These are phyloP conservation scores for Rhizopus stolonifer DNA, from an alignment of 371 early-diverging fungal genomes.

Conservation along the genomic window DNA sequence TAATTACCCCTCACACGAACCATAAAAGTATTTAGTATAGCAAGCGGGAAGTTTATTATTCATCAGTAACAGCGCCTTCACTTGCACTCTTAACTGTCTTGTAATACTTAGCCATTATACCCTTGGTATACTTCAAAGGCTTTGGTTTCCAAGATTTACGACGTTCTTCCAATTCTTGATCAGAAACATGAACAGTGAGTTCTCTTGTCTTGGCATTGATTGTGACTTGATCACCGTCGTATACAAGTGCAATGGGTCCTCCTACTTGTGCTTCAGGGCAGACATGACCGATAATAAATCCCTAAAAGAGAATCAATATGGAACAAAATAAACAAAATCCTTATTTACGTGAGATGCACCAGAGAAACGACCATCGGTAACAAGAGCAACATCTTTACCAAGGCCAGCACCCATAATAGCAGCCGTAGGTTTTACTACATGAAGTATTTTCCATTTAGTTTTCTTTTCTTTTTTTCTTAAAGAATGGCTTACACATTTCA, in stretches of 20 bases:
- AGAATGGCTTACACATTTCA: slow-evolving; percentile 81
- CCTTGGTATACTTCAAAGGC: slow-evolving; percentile 83
- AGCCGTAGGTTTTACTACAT: slow-evolving; percentile 85
- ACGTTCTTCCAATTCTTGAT: slow-evolving; percentile 75
- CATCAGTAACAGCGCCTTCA: slow-evolving; percentile 87
- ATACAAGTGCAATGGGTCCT: slow-evolving; percentile 90
- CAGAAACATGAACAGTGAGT: slow-evolving; percentile 74
- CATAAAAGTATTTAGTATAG: no score
- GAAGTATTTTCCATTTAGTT: not conserved
- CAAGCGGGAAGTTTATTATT: no score
- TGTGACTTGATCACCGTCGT: slow-evolving; percentile 82
- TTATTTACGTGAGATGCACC: slow-evolving; percentile 89
- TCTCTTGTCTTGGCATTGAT: slow-evolving; percentile 82
- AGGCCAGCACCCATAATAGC: slow-evolving; percentile 98
- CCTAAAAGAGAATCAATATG: slow-evolving; percentile 35
- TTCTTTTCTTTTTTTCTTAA: not conserved
- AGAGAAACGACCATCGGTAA: slow-evolving; percentile 97
- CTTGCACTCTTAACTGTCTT: slow-evolving; percentile 83
- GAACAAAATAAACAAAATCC: not conserved
- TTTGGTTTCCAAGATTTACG: slow-evolving; percentile 72
- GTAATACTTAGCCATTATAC: slow-evolving; percentile 88
- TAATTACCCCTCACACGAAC: no score
- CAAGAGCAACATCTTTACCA: slow-evolving; percentile 92
- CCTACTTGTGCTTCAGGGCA: slow-evolving; percentile 97
- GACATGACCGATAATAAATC: slow-evolving; percentile 98